Conservation (phyloP, 306 rosid species). For the Cucumis cinereus region DNA sequence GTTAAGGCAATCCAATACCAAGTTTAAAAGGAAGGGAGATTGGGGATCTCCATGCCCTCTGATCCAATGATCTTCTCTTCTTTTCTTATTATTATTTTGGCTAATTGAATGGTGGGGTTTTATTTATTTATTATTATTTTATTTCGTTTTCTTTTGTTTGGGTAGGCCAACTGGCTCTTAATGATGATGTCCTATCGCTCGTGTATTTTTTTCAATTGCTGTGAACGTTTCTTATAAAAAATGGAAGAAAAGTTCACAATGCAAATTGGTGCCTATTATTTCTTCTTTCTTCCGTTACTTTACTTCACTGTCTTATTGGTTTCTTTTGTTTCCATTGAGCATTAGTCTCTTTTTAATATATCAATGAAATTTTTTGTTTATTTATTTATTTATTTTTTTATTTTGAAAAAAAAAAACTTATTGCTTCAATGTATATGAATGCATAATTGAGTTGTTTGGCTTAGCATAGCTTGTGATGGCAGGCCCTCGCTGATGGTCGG, state of each 20-base stretch:
- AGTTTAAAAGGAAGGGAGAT: background rate
- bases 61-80: background rate
- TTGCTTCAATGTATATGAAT: background rate
- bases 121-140: too few species aligned
- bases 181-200: background rate
- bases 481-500: slow-evolving; percentile 50
- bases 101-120: background rate
- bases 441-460: background rate
- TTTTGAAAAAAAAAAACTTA: background rate
- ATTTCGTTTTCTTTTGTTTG: background rate
- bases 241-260: background rate
- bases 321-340: too few species aligned
- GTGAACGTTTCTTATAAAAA: background rate
- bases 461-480: slow-evolving; percentile 12
- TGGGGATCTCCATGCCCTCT: background rate
- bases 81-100: background rate
- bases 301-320: too few species aligned
- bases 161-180: background rate
- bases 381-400: too few species aligned
- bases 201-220: background rate
- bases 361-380: too few species aligned
- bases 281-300: background rate
- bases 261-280: background rate
- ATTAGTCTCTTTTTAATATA: too few species aligned
- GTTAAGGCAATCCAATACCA: background rate